These are phyloP conservation scores for Salix koriyanagi DNA, from an alignment of 345 rosid species.

Conservation along the genomic window DNA sequence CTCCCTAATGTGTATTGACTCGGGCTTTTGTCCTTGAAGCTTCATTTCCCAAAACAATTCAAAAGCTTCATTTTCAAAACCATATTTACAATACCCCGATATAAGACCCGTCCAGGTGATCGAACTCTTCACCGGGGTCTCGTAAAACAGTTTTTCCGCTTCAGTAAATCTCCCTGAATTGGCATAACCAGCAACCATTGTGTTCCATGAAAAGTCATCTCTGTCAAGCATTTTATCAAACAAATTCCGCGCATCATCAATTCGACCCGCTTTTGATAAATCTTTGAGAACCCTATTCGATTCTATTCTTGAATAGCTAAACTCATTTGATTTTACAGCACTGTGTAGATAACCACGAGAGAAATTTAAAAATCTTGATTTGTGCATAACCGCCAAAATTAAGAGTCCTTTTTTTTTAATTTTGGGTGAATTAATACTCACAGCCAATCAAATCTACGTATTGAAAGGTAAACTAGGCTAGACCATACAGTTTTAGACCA, in stretches of 20 bases:
- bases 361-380: constrained; percentile 9
- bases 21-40: constrained; percentile 47
- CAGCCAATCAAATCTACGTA: no score
- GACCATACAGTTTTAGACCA: no score
- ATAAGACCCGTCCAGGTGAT: constrained; percentile 78
- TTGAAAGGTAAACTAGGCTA: no score
- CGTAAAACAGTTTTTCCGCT: constrained; percentile 46
- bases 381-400: constrained; percentile 17
- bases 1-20: constrained; percentile 67
- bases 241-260: constrained; percentile 63
- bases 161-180: constrained; percentile 55
- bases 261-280: constrained; percentile 49
- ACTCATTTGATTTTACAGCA: constrained; percentile 5
- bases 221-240: constrained; percentile 63
- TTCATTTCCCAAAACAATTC: constrained; percentile 64
- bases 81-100: constrained; percentile 61
- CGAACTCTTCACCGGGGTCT: constrained; percentile 50
- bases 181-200: constrained; percentile 72
- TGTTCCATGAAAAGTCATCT: constrained; percentile 83
- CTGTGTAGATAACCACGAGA: constrained; percentile 3
- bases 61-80: constrained; percentile 53
- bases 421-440: no score
- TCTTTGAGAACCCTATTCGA: constrained; percentile 37
- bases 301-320: constrained; percentile 30
- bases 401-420: no score